Percentiles rank a stretch among this genome's conserved stretches.
Conservation (phyloP, 345 rosid genomes). For the Arabis hirsuta region DNA sequence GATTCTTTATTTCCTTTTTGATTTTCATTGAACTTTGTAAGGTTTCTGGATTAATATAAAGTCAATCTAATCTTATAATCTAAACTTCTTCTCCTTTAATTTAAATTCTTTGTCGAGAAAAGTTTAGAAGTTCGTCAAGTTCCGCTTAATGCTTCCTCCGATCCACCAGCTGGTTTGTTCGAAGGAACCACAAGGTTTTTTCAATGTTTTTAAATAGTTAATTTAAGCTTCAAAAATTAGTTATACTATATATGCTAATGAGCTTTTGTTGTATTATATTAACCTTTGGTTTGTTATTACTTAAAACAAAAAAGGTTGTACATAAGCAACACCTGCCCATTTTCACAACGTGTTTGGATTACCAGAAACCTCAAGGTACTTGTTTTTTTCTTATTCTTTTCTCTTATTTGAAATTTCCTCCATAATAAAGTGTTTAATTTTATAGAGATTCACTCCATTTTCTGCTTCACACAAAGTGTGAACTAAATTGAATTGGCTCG, state of each 20-base stretch:
- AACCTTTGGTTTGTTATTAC: background rate
- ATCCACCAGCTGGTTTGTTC: conserved; percentile 62
- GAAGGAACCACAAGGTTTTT: conserved; percentile 75
- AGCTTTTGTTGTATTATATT: background rate
- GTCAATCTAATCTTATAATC: background rate
- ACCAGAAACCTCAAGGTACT: conserved; percentile 76
- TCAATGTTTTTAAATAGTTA: background rate
- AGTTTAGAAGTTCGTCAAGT: conserved; percentile 56
- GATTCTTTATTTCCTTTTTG: conserved; percentile 10
- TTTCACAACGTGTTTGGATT: conserved; percentile 85
- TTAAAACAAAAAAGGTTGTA: conserved; percentile 55
- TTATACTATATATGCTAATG: background rate
- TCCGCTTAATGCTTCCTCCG: conserved; percentile 56
- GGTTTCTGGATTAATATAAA: background rate
- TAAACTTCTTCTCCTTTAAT: background rate
- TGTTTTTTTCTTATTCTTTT: background rate
- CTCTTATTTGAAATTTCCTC: background rate
- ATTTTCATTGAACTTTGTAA: background rate
- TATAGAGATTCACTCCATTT: background rate
- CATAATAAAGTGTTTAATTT: background rate
- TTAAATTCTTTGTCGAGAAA: background rate
- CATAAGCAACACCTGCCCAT: conserved; percentile 72
- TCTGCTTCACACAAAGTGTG: background rate
- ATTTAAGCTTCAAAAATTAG: background rate
- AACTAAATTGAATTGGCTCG: background rate